phyloP scores from a whole-genome alignment of 768 basidiomycete species.

The Phlegmacium glaucopus region DNA sequence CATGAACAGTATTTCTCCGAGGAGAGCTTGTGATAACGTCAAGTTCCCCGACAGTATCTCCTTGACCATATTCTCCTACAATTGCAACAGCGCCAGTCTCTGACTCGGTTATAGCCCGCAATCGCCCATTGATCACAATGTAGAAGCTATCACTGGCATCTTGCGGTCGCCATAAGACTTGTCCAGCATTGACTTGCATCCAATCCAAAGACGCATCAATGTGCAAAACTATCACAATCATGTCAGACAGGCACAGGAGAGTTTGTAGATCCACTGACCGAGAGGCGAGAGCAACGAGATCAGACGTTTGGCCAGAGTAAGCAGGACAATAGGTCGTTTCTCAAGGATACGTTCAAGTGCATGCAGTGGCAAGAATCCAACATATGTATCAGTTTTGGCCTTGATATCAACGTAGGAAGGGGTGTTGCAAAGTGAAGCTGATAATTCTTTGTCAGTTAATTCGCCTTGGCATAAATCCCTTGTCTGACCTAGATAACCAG shows the following conservation, averaged over 20 bases:
- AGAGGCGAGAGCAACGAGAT: conserved; percentile 93
- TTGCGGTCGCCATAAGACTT: conserved; percentile 90
- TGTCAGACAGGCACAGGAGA: neutral
- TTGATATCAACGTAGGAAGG: conserved; percentile 96
- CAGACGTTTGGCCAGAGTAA: conserved; percentile 94
- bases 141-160: conserved; percentile 95
- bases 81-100: conserved; percentile 77
- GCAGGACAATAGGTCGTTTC: conserved; percentile 89
- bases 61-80: conserved; percentile 92
- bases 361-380: conserved; percentile 88
- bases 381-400: conserved; percentile 98
- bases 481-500: conserved; percentile 82
- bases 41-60: conserved; percentile 94
- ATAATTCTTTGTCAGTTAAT: conserved; percentile 1
- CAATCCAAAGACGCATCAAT: conserved; percentile 97
- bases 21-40: conserved; percentile 93
- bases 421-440: conserved; percentile 86
- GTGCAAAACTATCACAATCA: conserved; percentile 66
- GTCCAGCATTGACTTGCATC: conserved; percentile 96
- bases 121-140: conserved; percentile 95
- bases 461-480: neutral
- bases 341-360: conserved; percentile 90
- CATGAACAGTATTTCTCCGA: conserved; percentile 89
- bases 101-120: conserved; percentile 84
- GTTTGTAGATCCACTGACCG: conserved; percentile 40